Evolutionary conservation across 306 rosid genomes (phyloP).

Genomic region (Acmispon strigosus): DNA sequence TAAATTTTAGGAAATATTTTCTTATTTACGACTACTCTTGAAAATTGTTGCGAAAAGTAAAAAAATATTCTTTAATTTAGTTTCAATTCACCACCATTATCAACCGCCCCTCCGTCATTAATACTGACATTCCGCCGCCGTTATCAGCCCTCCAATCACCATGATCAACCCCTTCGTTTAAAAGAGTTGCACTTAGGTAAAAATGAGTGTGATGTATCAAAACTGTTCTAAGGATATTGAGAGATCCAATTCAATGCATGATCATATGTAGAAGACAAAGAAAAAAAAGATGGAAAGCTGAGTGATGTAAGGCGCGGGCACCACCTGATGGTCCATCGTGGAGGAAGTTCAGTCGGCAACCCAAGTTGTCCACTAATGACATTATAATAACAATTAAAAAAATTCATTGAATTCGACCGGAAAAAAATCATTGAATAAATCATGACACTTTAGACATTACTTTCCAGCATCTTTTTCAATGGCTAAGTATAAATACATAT

Average conservation of each 20-base stretch:
- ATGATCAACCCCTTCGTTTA: no score
- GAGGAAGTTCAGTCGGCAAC: constrained; percentile 31
- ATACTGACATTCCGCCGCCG: no score
- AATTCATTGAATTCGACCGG: no score
- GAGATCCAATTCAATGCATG: neutral
- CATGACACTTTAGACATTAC: constrained; percentile 13
- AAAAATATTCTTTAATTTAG: no score
- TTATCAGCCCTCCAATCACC: no score
- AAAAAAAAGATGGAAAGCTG: neutral
- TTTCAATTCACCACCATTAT: no score
- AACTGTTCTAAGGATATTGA: neutral
- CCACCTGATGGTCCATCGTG: constrained; percentile 24
- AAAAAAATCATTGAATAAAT: neutral
- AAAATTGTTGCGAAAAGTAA: no score
- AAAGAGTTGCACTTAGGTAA: no score
- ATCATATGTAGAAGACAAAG: neutral
- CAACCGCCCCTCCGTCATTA: no score
- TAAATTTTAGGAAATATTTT: no score
- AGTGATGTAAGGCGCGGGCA: neutral
- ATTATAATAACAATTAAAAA: neutral
- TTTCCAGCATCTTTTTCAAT: neutral
- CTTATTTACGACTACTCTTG: no score
- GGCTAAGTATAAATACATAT: neutral
- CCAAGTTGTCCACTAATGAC: constrained; percentile 23
- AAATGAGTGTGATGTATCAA: no score